Base-by-base conservation (phyloP, 176 grass and related monocot genomes). In the Hordeum marinum region DNA sequence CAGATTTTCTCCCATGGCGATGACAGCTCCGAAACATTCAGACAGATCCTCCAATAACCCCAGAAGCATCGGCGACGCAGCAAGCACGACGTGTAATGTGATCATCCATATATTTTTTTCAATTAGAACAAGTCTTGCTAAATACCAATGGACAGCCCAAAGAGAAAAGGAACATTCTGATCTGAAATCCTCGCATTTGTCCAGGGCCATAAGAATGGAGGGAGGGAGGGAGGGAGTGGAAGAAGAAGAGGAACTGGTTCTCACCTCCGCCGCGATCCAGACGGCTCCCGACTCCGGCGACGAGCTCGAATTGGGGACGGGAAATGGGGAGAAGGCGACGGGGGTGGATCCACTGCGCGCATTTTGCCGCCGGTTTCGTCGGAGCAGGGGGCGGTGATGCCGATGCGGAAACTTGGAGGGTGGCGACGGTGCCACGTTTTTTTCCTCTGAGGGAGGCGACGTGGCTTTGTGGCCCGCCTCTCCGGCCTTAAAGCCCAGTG, bases 341-440 rank as follows among this genome's bases (percentile, higher is more conserved):
- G 57, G 82, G 78, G 82, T 66, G 88, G 79, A 73, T 45, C 55
- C 60, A 25, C 23, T 11, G 36, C 17, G 35, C 26, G 67, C 79
- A 61, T 74, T 75, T 87, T 68, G 75, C 74, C 23, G 80, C 79
- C 80, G 80, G 74, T 73, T 83, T 87, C 26, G 58, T 66, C 70
- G 57, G 88, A 64, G 50, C 21, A 29, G 24, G n/a, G 9, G 25
- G 45, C 24, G 58, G 68, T 61, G 7, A 14, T 2, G 29, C 29
- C 3, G 31, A 32, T 24, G 87, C 46, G 21, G 73, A 85, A 81
- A 76, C 48, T 9, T 9, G 83, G 71, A 76, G 12, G 21, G 31
- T 29, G 62, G 72, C n/a, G n/a, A n/a, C n/a, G n/a, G n/a, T n/a
- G 45, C 45, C 4, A 46, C 45, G 43, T 46, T 12, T 11, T 45